These are phyloP conservation scores for Psilocybe subaeruginosa DNA, from an alignment of 768 basidiomycete genomes.

Conservation along the genomic window DNA sequence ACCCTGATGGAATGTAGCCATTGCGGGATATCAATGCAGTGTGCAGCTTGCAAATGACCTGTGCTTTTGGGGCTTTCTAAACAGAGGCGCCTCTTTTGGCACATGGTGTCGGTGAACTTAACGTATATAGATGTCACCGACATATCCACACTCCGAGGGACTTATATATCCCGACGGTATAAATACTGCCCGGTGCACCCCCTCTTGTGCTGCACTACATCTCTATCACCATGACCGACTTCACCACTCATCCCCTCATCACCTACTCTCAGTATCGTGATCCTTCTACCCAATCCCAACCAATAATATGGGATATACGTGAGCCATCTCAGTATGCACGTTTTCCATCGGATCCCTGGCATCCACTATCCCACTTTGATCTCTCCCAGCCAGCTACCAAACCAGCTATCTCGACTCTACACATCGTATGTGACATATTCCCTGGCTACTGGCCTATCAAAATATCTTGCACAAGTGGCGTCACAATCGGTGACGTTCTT, in stretches of 20 bases:
- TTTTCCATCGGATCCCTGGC: slow-evolving; percentile 2
- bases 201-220: background rate
- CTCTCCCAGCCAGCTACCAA: slow-evolving; percentile 45
- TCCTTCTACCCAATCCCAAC: slow-evolving; percentile 27
- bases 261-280: slow-evolving; percentile 38
- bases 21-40: background rate
- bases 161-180: slow-evolving; percentile 12
- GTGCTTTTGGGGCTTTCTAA: slow-evolving; percentile 1
- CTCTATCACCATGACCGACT: slow-evolving; percentile 25
- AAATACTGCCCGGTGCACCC: slow-evolving; percentile 6
- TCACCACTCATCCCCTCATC: slow-evolving; percentile 38
- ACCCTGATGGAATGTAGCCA: background rate
- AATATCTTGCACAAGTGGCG: slow-evolving; percentile 40
- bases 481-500: slow-evolving; percentile 57
- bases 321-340: slow-evolving; percentile 36
- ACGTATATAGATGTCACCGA: background rate
- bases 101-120: background rate
- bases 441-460: slow-evolving; percentile 45
- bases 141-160: slow-evolving; percentile 1
- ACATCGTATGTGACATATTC: slow-evolving; percentile 49
- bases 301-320: slow-evolving; percentile 55
- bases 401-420: slow-evolving; percentile 41
- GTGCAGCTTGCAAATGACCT: background rate
- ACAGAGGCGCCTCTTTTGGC: background rate
- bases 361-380: slow-evolving; percentile 29